These are phyloP conservation scores for Pythium insidiosum DNA, from an alignment of 352 stramenopile genomes.

Conservation along the genomic window DNA sequence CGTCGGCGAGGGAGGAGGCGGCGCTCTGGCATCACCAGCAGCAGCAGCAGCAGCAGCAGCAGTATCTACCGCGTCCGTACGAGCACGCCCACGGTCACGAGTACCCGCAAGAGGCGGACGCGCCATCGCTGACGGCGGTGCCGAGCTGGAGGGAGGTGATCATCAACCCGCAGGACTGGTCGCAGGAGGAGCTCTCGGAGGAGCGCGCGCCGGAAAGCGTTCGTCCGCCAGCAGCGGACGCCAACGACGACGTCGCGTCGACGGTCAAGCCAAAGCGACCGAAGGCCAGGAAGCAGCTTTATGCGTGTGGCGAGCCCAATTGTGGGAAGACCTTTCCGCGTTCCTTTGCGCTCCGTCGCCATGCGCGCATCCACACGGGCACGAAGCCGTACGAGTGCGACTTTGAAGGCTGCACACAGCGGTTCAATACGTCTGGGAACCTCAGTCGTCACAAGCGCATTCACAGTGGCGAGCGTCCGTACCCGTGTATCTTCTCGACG, in stretches of 20 bases:
- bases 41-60: too few relatives aligned
- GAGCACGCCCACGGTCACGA: too few relatives aligned
- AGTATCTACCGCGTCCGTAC: too few relatives aligned
- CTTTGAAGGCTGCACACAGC: conserved; percentile 58
- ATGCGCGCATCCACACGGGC: conserved; percentile 82
- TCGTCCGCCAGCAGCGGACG: too few relatives aligned
- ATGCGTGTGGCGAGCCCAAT: conserved; percentile 64
- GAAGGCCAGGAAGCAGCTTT: conserved; percentile 42
- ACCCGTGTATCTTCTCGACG: conserved; percentile 64
- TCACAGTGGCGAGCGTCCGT: conserved; percentile 76
- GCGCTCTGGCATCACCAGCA: too few relatives aligned
- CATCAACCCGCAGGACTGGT: too few relatives aligned
- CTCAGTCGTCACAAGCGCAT: conserved; percentile 84
- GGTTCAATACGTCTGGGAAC: conserved; percentile 86
- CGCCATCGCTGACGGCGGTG: too few relatives aligned
- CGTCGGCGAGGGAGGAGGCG: too few relatives aligned
- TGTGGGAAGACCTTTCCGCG: conserved; percentile 82
- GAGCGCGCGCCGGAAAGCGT: too few relatives aligned
- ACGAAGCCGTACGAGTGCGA: conserved; percentile 80
- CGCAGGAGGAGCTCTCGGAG: too few relatives aligned
- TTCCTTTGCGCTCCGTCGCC: conserved; percentile 72
- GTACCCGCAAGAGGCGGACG: too few relatives aligned
- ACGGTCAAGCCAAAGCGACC: conserved; percentile 27
- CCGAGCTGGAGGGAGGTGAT: too few relatives aligned
- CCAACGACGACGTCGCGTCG: not conserved